phyloP scores from a whole-genome alignment of 2,329 filamentous ascomycete species.

The Hortaea werneckii region DNA sequence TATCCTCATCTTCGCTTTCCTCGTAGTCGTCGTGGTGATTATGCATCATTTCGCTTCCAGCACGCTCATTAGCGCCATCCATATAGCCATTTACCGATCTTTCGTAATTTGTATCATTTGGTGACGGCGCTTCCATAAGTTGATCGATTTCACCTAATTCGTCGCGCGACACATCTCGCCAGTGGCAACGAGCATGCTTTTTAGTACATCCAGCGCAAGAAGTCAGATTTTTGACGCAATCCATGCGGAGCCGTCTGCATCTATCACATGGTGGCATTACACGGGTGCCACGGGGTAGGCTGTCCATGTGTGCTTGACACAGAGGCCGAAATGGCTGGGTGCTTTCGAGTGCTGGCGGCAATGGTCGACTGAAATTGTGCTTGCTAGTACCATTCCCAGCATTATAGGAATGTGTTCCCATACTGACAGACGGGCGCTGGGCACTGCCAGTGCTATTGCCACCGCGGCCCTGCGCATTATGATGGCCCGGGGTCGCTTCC shows the following conservation, averaged over 20 bases:
- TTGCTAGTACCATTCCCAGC: slow-evolving; percentile 15
- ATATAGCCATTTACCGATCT: slow-evolving; percentile 11
- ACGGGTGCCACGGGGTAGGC: slow-evolving; percentile 59
- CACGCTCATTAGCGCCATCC: slow-evolving; percentile 10
- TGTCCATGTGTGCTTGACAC: slow-evolving; percentile 56
- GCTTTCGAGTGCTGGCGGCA: slow-evolving; percentile 26
- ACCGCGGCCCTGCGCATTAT: not conserved
- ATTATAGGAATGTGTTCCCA: slow-evolving; percentile 9
- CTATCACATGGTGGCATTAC: slow-evolving; percentile 78
- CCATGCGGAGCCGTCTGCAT: slow-evolving; percentile 67
- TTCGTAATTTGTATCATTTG: not conserved
- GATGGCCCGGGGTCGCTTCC: not conserved
- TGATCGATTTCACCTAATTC: slow-evolving; percentile 39
- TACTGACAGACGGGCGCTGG: slow-evolving; percentile 19
- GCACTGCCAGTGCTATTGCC: not conserved
- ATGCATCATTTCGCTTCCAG: slow-evolving; percentile 7
- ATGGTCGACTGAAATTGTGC: slow-evolving; percentile 29
- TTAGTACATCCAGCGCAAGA: slow-evolving; percentile 81
- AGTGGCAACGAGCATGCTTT: slow-evolving; percentile 81
- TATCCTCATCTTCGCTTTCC: slow-evolving; percentile 25
- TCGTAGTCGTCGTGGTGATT: slow-evolving; percentile 3
- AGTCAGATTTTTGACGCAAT: slow-evolving; percentile 76
- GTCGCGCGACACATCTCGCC: slow-evolving; percentile 69
- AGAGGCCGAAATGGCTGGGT: slow-evolving; percentile 27
- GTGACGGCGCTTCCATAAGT: slow-evolving; percentile 12